These are phyloP conservation scores for Hypoxylon sp. DNA, from an alignment of 2,329 filamentous ascomycete genomes.

Conservation along the genomic window DNA sequence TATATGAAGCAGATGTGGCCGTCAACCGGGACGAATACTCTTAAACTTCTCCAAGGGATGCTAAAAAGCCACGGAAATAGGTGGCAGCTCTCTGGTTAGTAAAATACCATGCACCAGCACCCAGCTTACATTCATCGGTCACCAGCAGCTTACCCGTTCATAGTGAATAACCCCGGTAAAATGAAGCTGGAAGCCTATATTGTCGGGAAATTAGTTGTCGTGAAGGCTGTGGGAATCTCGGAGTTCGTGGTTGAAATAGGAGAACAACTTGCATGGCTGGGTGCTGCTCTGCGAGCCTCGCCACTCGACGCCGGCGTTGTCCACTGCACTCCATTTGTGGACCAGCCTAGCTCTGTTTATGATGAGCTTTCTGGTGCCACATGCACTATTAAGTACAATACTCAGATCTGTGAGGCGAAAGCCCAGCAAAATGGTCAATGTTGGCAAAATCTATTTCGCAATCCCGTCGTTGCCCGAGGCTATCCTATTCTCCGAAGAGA, in stretches of 20 bases:
- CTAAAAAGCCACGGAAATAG: background rate
- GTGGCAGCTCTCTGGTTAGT: background rate
- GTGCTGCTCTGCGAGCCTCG: conserved; percentile 52
- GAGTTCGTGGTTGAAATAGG: conserved; percentile 54
- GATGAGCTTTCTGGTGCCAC: background rate
- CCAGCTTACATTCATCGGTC: background rate
- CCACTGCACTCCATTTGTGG: conserved; percentile 11
- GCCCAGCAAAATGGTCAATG: conserved; percentile 47
- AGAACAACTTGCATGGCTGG: conserved; percentile 57
- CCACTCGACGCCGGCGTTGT: conserved; percentile 33
- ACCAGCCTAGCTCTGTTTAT: background rate
- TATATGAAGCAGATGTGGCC: conserved; percentile 36
- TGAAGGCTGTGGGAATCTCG: conserved; percentile 17
- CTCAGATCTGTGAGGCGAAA: background rate
- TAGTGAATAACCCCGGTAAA: background rate
- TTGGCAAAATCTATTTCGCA: conserved; percentile 53
- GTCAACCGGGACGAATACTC: conserved; percentile 18
- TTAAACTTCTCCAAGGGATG: conserved; percentile 11
- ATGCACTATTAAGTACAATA: background rate
- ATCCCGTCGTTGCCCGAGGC: conserved; percentile 52
- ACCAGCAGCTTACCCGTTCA: background rate
- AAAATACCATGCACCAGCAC: background rate
- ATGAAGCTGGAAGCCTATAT: background rate
- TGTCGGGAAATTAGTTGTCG: background rate
- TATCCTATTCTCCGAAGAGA: conserved; percentile 50